Percentiles rank a stretch among this genome's conserved stretches.
Conservation (phyloP, 1,284 basidiomycete genomes). For the Ganoderma meredithae region DNA sequence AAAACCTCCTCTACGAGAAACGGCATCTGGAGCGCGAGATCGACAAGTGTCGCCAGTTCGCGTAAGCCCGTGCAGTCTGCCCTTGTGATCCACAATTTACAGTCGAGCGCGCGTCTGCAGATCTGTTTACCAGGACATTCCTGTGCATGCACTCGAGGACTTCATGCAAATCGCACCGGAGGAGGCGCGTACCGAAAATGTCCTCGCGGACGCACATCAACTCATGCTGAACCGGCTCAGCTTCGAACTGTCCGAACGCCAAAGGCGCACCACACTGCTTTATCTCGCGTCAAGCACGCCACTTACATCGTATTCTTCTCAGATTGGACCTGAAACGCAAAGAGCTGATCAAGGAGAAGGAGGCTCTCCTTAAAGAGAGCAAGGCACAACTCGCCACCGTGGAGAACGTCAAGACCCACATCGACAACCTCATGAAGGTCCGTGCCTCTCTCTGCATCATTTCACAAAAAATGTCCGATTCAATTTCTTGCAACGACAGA, state of each 20-base stretch:
- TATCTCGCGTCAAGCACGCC: conserved; percentile 23
- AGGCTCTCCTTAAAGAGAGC: conserved; percentile 77
- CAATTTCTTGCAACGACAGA: conserved; percentile 46
- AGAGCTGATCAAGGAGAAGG: conserved; percentile 70
- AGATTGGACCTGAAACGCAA: conserved; percentile 74
- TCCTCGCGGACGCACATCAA: conserved; percentile 73
- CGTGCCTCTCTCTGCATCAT: conserved; percentile 5
- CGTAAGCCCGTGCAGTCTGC: conserved; percentile 56
- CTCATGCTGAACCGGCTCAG: conserved; percentile 83
- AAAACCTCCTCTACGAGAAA: conserved; percentile 85
- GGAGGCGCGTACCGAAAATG: conserved; percentile 65
- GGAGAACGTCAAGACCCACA: conserved; percentile 76
- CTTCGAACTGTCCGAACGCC: conserved; percentile 83
- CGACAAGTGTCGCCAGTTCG: conserved; percentile 86
- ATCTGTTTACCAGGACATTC: conserved; percentile 83
- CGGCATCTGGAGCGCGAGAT: conserved; percentile 86
- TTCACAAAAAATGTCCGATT: neutral
- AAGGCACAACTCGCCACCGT: conserved; percentile 69
- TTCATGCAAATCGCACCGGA: conserved; percentile 71
- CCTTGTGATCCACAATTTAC: conserved; percentile 3
- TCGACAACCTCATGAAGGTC: conserved; percentile 79
- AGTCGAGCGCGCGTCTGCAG: conserved; percentile 28
- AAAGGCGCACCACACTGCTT: conserved; percentile 59
- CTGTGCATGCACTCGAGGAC: conserved; percentile 70
- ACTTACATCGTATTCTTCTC: conserved; percentile 23